Percentiles rank a stretch among this genome's conserved stretches.
These are phyloP conservation scores for Colletotrichum musicola DNA, from an alignment of 2,329 filamentous ascomycete species.

Conservation along the genomic window DNA sequence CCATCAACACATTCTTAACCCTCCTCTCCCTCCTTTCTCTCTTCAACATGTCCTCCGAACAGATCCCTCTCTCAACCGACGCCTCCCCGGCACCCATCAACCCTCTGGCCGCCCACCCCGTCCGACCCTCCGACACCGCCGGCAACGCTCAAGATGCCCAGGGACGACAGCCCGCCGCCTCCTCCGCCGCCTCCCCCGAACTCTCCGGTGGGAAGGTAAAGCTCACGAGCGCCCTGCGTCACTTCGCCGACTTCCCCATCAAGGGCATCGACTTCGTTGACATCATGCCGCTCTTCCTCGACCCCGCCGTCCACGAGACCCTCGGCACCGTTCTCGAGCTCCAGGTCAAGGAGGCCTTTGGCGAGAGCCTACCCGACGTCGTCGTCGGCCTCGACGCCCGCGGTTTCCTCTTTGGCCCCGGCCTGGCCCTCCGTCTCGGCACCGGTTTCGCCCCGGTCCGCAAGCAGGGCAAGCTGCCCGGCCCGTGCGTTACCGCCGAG, in stretches of 20 bases:
- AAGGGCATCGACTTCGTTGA: constrained; percentile 97
- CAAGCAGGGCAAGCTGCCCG: constrained; percentile 96
- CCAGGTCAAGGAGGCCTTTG: constrained; percentile 76
- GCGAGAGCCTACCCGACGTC: constrained; percentile 80
- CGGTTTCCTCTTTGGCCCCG: constrained; percentile 95
- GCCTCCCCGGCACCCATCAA: constrained; percentile 43
- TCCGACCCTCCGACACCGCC: constrained; percentile 30
- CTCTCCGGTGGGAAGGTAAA: constrained; percentile 77
- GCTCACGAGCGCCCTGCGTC: constrained; percentile 80
- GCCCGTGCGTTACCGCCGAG: constrained; percentile 84
- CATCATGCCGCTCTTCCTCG: constrained; percentile 95
- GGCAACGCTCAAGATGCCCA: constrained; percentile 66
- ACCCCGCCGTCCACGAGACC: constrained; percentile 77
- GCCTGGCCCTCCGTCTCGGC: constrained; percentile 84
- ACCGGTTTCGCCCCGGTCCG: constrained; percentile 92
- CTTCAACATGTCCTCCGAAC: constrained; percentile 51
- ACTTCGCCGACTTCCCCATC: constrained; percentile 92
- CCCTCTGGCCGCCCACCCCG: constrained; percentile 49
- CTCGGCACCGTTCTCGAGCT: constrained; percentile 89
- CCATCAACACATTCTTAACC: constrained; percentile 39
- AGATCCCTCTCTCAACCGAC: constrained; percentile 33
- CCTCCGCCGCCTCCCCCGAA: constrained; percentile 73
- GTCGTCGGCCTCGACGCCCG: constrained; percentile 94
- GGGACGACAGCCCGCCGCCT: constrained; percentile 73
- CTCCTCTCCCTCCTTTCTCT: constrained; percentile 45